Percentiles rank a stretch among this genome's conserved stretches.
Evolutionary conservation across 345 rosid genomes (phyloP).

Genomic region (Draba incana): DNA sequence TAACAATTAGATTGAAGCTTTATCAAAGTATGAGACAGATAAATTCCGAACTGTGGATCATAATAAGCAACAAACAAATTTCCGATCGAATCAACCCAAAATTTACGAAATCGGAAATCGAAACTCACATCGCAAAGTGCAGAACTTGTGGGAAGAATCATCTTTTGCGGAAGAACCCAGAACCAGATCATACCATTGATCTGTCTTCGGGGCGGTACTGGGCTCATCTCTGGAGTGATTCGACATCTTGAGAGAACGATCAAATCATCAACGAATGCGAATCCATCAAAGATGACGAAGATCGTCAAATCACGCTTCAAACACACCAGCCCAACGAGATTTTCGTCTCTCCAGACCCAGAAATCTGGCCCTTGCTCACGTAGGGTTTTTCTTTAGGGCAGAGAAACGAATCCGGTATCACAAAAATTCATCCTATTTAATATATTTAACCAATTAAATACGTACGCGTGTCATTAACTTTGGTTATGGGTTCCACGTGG

Average conservation of each 20-base stretch:
- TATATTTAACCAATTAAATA: background rate
- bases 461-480: background rate
- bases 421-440: background rate
- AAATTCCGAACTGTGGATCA: too few relatives aligned
- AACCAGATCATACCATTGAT: slow-evolving; percentile 82
- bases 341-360: slow-evolving; percentile 18
- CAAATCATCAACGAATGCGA: slow-evolving; percentile 21
- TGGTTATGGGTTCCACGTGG: slow-evolving; percentile 10
- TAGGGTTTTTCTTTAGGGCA: slow-evolving; percentile 36
- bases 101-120: background rate
- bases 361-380: slow-evolving; percentile 12
- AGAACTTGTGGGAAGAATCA: slow-evolving; percentile 60
- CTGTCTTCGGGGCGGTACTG: slow-evolving; percentile 63
- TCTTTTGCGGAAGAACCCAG: slow-evolving; percentile 70
- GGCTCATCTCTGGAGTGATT: slow-evolving; percentile 67
- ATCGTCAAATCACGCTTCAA: background rate
- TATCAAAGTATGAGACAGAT: too few relatives aligned
- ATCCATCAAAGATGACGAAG: slow-evolving; percentile 23
- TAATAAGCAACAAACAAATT: too few relatives aligned
- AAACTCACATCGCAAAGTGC: slow-evolving; percentile 72
- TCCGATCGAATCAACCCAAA: background rate
- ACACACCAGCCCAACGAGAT: slow-evolving; percentile 13
- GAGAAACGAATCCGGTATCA: slow-evolving; percentile 31
- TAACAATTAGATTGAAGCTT: too few relatives aligned
- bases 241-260: slow-evolving; percentile 49